These are phyloP conservation scores for Arachnomyces sp. DNA, from an alignment of 2,329 filamentous ascomycete species.

Conservation along the genomic window DNA sequence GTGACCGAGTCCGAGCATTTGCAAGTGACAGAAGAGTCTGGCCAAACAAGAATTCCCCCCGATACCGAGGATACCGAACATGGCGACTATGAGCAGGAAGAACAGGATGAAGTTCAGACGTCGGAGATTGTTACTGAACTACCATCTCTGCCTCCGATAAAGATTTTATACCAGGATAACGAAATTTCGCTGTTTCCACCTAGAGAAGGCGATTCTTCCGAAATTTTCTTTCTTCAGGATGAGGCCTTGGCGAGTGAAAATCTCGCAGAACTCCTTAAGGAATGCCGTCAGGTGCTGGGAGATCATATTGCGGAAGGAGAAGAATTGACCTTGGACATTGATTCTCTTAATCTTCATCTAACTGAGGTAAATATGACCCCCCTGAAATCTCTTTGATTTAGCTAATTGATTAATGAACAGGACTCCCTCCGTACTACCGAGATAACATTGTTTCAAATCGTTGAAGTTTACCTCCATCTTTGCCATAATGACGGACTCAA, in stretches of 20 bases:
- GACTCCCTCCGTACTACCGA: slow-evolving; percentile 42
- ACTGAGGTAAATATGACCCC: slow-evolving; percentile 45
- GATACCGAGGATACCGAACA: slow-evolving; percentile 9
- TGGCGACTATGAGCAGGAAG: slow-evolving; percentile 4
- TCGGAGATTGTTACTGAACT: slow-evolving; percentile 5
- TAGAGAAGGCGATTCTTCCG: slow-evolving; percentile 44
- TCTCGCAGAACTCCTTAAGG: slow-evolving; percentile 49
- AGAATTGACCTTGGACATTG: slow-evolving; percentile 50
- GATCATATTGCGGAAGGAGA: slow-evolving; percentile 50
- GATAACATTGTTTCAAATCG: slow-evolving; percentile 49
- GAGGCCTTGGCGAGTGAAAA: slow-evolving; percentile 46
- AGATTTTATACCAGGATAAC: slow-evolving; percentile 48
- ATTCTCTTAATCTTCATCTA: slow-evolving; percentile 48
- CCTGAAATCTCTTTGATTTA: slow-evolving; percentile 1
- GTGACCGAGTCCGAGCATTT: slow-evolving; percentile 3
- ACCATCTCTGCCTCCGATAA: slow-evolving; percentile 38
- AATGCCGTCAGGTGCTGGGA: slow-evolving; percentile 48
- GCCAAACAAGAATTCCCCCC: neutral
- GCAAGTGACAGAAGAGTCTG: no score
- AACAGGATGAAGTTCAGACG: slow-evolving; percentile 7
- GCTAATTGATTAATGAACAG: slow-evolving; percentile 31
- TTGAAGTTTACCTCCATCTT: slow-evolving; percentile 53
- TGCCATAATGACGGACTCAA: slow-evolving; percentile 52
- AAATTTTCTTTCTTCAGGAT: slow-evolving; percentile 52
- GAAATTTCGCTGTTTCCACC: slow-evolving; percentile 55